Percentiles rank a stretch among this genome's conserved stretches.
These are phyloP conservation scores for Suillus subluteus DNA, from an alignment of 768 basidiomycete species.

Conservation along the genomic window DNA sequence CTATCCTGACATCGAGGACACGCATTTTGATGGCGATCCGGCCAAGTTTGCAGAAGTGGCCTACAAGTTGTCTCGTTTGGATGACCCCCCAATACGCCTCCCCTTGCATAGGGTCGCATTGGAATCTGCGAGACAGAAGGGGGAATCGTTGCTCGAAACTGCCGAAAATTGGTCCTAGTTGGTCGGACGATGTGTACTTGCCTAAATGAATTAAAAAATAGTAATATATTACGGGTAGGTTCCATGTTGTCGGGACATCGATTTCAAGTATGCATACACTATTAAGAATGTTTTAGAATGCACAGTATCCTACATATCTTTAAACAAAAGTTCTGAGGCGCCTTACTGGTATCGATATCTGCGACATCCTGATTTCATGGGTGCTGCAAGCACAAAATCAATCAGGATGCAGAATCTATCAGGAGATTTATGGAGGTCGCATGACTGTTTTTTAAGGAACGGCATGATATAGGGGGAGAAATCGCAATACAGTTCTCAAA, in stretches of 20 bases:
- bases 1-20: conserved; percentile 20
- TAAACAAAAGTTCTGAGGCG: not conserved
- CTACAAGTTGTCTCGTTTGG: conserved; percentile 20
- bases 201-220: conserved; percentile 9
- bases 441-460: conserved; percentile 27
- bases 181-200: conserved; percentile 30
- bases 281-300: not conserved
- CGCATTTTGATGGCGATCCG: conserved; percentile 28
- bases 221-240: not conserved
- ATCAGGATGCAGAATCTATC: conserved; percentile 23
- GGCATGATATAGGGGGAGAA: conserved; percentile 25
- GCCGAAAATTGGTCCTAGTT: conserved; percentile 23
- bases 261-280: not conserved
- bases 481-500: conserved; percentile 24
- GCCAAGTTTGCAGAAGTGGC: conserved; percentile 26
- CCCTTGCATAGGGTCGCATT: conserved; percentile 29
- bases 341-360: conserved; percentile 10
- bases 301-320: not conserved
- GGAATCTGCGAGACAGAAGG: conserved; percentile 24
- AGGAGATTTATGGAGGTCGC: conserved; percentile 27
- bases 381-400: conserved; percentile 12
- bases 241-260: not conserved
- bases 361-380: conserved; percentile 28
- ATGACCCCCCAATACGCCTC: conserved; percentile 22
- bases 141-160: conserved; percentile 22